Evolutionary conservation across 192 early-diverging fungal genomes (phyloP).

Genomic region (Entomortierella chlamydospora): DNA sequence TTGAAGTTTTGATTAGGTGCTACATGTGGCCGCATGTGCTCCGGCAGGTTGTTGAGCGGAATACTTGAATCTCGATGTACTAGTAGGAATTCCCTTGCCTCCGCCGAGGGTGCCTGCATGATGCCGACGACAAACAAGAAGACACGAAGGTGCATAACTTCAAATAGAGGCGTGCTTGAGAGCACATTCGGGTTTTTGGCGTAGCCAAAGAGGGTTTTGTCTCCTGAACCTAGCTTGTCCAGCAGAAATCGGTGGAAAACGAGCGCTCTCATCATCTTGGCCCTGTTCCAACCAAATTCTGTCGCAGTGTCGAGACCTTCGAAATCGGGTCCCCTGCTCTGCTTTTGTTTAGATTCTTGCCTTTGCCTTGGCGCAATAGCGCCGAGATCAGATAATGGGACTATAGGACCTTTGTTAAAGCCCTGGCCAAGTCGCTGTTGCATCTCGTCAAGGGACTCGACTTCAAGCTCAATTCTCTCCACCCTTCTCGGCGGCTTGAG

Average conservation of each 20-base stretch:
- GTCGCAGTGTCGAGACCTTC: constrained; percentile 24
- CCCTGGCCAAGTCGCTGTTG: constrained; percentile 47
- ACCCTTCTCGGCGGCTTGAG: constrained; percentile 19
- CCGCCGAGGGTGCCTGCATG: constrained; percentile 1
- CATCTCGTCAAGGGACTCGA: constrained; percentile 55
- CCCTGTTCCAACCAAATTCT: constrained; percentile 55
- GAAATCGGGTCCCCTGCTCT: constrained; percentile 4
- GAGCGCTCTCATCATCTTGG: constrained; percentile 61
- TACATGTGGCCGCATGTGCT: not conserved
- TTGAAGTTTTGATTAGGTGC: constrained; percentile 24
- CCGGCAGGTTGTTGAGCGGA: constrained; percentile 11
- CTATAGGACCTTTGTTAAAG: constrained; percentile 7
- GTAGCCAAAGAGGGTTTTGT: constrained; percentile 16
- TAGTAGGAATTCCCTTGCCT: constrained; percentile 8
- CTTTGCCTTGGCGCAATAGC: not conserved
- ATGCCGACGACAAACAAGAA: constrained; percentile 54
- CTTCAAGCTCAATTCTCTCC: constrained; percentile 47
- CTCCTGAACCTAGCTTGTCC: constrained; percentile 20
- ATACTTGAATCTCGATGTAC: constrained; percentile 14
- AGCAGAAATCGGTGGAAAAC: constrained; percentile 55
- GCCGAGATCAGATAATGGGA: constrained; percentile 14
- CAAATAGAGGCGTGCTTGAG: constrained; percentile 37
- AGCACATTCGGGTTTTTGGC: constrained; percentile 14
- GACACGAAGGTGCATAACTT: constrained; percentile 39
- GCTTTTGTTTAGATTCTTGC: not conserved